These are phyloP conservation scores for Brasilioporus rufonigricans DNA, from an alignment of 768 basidiomycete species.

Conservation along the genomic window DNA sequence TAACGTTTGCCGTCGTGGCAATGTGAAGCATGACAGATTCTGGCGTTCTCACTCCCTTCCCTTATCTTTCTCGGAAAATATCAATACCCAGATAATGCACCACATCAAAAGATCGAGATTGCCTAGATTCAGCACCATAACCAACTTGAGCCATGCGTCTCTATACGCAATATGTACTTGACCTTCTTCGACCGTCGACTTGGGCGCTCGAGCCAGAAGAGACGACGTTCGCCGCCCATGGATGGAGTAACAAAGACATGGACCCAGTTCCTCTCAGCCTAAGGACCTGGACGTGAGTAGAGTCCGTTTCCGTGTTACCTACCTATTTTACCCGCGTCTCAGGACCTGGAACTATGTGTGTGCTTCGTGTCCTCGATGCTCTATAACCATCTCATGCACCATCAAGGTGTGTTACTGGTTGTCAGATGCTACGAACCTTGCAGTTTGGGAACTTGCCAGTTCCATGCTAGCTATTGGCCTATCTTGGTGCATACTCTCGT, in stretches of 20 bases:
- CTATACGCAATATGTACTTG: background rate
- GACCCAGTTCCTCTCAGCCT: conserved; percentile 61
- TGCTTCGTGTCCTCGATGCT: conserved; percentile 40
- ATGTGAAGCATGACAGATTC: no score
- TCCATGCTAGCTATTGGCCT: conserved; percentile 75
- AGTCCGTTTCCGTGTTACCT: background rate
- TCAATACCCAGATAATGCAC: conserved; percentile 4
- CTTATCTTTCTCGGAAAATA: conserved; percentile 7
- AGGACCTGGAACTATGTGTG: conserved; percentile 62
- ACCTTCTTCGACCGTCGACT: conserved; percentile 18
- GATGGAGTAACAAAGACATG: conserved; percentile 77
- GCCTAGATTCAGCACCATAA: background rate
- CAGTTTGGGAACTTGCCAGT: conserved; percentile 51
- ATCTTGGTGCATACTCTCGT: conserved; percentile 47
- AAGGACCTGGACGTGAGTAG: conserved; percentile 55
- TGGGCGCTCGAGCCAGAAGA: conserved; percentile 22
- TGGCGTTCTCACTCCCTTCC: background rate
- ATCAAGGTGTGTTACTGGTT: conserved; percentile 30
- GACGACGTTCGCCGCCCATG: conserved; percentile 56
- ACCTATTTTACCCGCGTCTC: background rate
- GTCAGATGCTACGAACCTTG: conserved; percentile 37
- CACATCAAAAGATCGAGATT: conserved; percentile 5
- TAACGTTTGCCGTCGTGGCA: background rate
- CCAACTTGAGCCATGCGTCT: conserved; percentile 6
- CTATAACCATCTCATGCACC: conserved; percentile 16